Base-by-base conservation (phyloP, 306 rosid species). In the Vicia villosa region DNA sequence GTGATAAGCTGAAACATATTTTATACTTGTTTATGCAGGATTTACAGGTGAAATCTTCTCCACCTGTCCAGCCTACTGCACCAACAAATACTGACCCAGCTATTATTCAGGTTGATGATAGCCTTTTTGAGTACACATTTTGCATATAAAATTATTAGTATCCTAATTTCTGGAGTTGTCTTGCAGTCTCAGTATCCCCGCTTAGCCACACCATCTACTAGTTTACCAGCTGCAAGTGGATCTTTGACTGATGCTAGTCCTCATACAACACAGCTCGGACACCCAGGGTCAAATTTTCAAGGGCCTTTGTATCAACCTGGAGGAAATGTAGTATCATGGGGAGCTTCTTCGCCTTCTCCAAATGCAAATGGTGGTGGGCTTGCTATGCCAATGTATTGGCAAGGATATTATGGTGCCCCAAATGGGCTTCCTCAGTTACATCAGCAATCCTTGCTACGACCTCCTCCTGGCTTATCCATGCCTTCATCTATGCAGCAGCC, bases 371-470 rank as follows among this genome's bases (percentile, higher is more conserved):
- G 87, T 32, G 83, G 86, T 17, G 91, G 91, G 9, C 89, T 90
- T 76, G 82, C 91, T 13, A 63, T 90, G 90, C 97, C 98, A 46
- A 83, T 93, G 96, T 93, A 88, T 72, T 93, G 94, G 96, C 97
- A 82, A 85, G 98, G 98, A 86, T 93, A 88, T 69, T 93, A 93
- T 81, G 91, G 96, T 70, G 83, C 91, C 10, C 83, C 91, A 61
- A 88, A 80, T 80, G 98, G 88, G 47, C 91, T 93, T 76, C 94
- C 96, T 59, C 96, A 93, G 36, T 76, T 88, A 73, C 87, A 80
- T 42, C 98, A 88, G 66, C 98, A 88, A 74, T 74, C 97, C 55
- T 72, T 90, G 83, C 85, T 93, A 70, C 86, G 83, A 51, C 96
- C 97, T n/a, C 98, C 98, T 47, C 88, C 85, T 30, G 96, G 97